A percentile compares a stretch with the other conserved stretches of the same genome.
These are phyloP conservation scores for Hypoxylon sp. DNA, from an alignment of 2,329 filamentous ascomycete genomes.

Conservation along the genomic window DNA sequence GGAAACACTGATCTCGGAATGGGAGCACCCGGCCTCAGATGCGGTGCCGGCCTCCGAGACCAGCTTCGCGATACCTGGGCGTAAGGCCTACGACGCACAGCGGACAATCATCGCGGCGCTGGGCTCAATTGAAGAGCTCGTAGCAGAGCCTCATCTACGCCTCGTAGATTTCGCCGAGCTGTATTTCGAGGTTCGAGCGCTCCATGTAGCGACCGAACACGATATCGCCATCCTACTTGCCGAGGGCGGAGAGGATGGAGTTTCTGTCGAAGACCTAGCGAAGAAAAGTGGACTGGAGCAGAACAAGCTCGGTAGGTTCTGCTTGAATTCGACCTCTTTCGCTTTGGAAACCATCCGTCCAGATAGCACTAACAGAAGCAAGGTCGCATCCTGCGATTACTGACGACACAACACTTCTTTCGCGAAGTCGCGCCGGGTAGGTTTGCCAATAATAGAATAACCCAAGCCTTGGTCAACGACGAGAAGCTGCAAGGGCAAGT, in stretches of 20 bases:
- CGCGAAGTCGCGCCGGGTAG: conserved; percentile 35
- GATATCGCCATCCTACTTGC: conserved; percentile 37
- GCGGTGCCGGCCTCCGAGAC: conserved; percentile 32
- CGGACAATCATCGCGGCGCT: conserved; percentile 37
- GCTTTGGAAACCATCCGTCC: background rate
- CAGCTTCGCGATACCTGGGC: conserved; percentile 35
- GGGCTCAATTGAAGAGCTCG: conserved; percentile 43
- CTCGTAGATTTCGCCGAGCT: conserved; percentile 40
- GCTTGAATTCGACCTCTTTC: background rate
- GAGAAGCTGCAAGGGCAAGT: conserved; percentile 39
- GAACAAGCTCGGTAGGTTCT: conserved; percentile 25
- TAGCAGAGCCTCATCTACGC: conserved; percentile 38
- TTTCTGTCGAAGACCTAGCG: conserved; percentile 35
- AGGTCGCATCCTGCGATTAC: conserved; percentile 40
- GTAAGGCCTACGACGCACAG: conserved; percentile 39
- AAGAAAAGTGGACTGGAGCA: conserved; percentile 30
- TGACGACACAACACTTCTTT: conserved; percentile 43
- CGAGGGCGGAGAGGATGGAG: conserved; percentile 29
- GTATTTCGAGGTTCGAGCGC: conserved; percentile 40
- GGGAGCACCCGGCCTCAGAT: conserved; percentile 37
- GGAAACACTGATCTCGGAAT: conserved; percentile 40
- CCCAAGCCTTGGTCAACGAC: conserved; percentile 37
- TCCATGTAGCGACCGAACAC: conserved; percentile 42
- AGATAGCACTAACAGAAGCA: conserved; percentile 3
- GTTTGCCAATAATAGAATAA: conserved; percentile 46